Percentiles rank a stretch among this genome's conserved stretches.
These are phyloP conservation scores for Pichia sp. DNA, from an alignment of 1,139 yeast species.

Conservation along the genomic window DNA sequence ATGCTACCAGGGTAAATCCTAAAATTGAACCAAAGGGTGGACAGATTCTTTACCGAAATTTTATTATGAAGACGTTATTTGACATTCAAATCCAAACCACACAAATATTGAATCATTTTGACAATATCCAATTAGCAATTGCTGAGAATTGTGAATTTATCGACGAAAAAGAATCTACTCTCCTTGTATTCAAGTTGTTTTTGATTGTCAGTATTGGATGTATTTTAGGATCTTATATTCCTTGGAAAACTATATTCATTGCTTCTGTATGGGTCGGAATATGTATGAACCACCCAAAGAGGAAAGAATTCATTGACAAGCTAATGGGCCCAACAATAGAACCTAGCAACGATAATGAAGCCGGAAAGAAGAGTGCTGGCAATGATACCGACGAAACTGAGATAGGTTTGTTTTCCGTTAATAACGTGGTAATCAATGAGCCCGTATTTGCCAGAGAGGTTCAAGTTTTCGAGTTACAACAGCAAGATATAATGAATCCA, in stretches of 20 bases:
- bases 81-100: conserved; percentile 63
- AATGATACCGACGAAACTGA: neutral
- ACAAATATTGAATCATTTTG: conserved; percentile 48
- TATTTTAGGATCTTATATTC: conserved; percentile 58
- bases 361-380: neutral
- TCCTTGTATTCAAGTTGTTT: conserved; percentile 36
- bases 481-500: conserved; percentile 55
- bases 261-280: conserved; percentile 53
- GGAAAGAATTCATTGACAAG: conserved; percentile 19
- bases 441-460: conserved; percentile 56
- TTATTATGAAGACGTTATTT: conserved; percentile 50
- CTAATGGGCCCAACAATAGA: conserved; percentile 18
- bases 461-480: conserved; percentile 73
- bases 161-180: conserved; percentile 65
- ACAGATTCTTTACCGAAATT: conserved; percentile 32
- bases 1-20: conserved; percentile 16
- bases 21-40: neutral
- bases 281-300: conserved; percentile 50
- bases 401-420: neutral
- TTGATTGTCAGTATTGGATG: conserved; percentile 40
- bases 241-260: conserved; percentile 60
- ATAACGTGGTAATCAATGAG: conserved; percentile 53
- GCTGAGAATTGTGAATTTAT: conserved; percentile 67
- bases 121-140: conserved; percentile 51
- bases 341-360: neutral